phyloP scores from a whole-genome alignment of 306 rosid genomes.

The Pterocarpus santalinus region DNA sequence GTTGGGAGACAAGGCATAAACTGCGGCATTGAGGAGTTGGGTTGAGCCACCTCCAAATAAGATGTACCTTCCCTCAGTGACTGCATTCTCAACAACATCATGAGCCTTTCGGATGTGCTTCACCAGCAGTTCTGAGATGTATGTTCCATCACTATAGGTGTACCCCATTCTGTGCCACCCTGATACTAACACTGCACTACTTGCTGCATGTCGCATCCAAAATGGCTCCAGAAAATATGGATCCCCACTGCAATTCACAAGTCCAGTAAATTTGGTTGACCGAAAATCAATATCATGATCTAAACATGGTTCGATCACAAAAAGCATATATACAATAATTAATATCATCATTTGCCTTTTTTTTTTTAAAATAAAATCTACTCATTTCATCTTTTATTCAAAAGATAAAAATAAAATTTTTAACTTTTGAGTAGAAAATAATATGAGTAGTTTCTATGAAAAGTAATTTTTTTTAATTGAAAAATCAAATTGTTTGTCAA shows the following conservation, averaged over 20 bases:
- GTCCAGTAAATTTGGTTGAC: no score
- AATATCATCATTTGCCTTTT: no score
- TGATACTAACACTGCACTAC: conserved; percentile 51
- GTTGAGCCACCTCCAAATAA: conserved; percentile 61
- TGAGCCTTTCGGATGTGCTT: conserved; percentile 43
- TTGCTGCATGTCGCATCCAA: conserved; percentile 53
- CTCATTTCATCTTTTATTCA: no score
- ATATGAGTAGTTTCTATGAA: no score
- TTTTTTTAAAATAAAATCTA: no score
- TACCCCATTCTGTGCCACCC: conserved; percentile 60
- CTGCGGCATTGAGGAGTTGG: conserved; percentile 61
- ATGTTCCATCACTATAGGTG: conserved; percentile 26
- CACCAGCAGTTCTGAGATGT: conserved; percentile 49
- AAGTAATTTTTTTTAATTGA: no score
- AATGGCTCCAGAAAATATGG: conserved; percentile 65
- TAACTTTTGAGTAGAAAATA: no score
- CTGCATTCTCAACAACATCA: conserved; percentile 53
- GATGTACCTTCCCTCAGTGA: conserved; percentile 52
- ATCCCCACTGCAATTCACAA: conserved; percentile 52
- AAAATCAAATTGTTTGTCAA: no score
- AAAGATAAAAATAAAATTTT: no score
- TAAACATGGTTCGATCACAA: no score
- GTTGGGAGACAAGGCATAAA: conserved; percentile 51
- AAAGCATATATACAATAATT: no score
- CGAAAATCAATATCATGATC: no score